Evolutionary conservation across 768 basidiomycete genomes (phyloP).

Genomic region (Collybiopsis confluens): DNA sequence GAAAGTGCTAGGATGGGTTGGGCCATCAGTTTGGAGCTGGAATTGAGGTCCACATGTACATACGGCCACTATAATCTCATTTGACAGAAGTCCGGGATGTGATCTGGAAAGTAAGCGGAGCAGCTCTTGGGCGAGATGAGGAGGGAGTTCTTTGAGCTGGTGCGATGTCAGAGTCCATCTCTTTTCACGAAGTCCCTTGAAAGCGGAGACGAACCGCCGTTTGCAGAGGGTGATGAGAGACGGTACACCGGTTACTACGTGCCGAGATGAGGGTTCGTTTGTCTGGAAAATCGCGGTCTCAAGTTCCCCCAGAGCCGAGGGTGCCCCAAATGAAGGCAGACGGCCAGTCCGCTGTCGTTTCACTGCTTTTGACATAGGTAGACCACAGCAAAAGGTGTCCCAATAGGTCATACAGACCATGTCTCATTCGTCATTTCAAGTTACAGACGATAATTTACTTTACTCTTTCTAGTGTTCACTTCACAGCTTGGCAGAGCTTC

Average conservation of each 20-base stretch:
- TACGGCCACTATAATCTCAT: slow-evolving; percentile 55
- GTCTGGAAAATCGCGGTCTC: slow-evolving; percentile 20
- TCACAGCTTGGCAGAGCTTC: background rate
- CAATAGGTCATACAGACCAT: too few relatives aligned
- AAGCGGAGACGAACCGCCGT: slow-evolving; percentile 44
- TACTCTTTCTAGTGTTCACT: too few relatives aligned
- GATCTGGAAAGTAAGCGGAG: slow-evolving; percentile 46
- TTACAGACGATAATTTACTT: too few relatives aligned
- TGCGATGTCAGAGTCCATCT: slow-evolving; percentile 22
- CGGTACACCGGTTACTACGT: slow-evolving; percentile 30
- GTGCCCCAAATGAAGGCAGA: slow-evolving; percentile 33
- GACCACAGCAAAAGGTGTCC: too few relatives aligned
- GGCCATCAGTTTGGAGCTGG: background rate
- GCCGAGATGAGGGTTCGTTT: slow-evolving; percentile 44
- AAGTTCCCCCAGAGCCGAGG: slow-evolving; percentile 39
- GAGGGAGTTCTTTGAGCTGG: slow-evolving; percentile 47
- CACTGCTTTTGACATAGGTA: background rate
- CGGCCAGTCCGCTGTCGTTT: slow-evolving; percentile 24
- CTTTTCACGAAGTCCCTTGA: slow-evolving; percentile 35
- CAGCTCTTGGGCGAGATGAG: slow-evolving; percentile 42
- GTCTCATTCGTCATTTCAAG: too few relatives aligned
- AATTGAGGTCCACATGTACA: slow-evolving; percentile 11
- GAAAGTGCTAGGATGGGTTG: slow-evolving; percentile 41
- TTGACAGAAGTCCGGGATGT: slow-evolving; percentile 48
- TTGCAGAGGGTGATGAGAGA: slow-evolving; percentile 47